Conservation (phyloP, 2,329 filamentous ascomycete species). For the Stagonosporopsis cucurbitacearum region DNA sequence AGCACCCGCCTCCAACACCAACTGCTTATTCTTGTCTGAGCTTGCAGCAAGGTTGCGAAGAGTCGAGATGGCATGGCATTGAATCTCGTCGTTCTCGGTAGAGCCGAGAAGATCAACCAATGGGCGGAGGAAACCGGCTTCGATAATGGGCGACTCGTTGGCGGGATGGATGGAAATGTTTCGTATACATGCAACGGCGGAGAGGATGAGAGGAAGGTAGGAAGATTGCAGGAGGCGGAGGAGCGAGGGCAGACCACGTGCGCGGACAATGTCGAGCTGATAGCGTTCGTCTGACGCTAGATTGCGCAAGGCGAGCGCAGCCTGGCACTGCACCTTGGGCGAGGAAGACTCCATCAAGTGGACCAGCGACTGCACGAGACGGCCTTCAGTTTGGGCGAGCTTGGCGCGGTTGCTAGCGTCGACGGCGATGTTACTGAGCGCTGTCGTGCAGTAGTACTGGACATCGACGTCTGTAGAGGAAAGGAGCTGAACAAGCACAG, state of each 20-base stretch:
- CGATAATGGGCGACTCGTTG: constrained; percentile 98
- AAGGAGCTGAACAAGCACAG: constrained; percentile 92
- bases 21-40: constrained; percentile 95
- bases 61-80: constrained; percentile 97
- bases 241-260: constrained; percentile 82
- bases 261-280: constrained; percentile 94
- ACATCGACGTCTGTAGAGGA: constrained; percentile 95
- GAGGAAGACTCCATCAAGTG: constrained; percentile 97
- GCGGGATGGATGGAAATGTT: constrained; percentile 98
- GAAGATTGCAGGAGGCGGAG: constrained; percentile 91
- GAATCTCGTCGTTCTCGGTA: constrained; percentile 97
- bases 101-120: constrained; percentile 92
- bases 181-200: constrained; percentile 95
- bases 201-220: constrained; percentile 93
- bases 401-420: constrained; percentile 90
- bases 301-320: constrained; percentile 90
- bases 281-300: constrained; percentile 98
- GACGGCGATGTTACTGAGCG: constrained; percentile 97
- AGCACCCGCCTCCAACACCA: constrained; percentile 95
- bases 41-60: constrained; percentile 94
- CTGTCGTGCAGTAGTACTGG: constrained; percentile 99
- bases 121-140: constrained; percentile 93
- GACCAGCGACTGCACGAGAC: constrained; percentile 90
- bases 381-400: constrained; percentile 86
- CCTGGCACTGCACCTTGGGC: constrained; percentile 93